These are phyloP conservation scores for Raffaelea deltoideospora DNA, from an alignment of 2,329 filamentous ascomycete species.

Conservation along the genomic window DNA sequence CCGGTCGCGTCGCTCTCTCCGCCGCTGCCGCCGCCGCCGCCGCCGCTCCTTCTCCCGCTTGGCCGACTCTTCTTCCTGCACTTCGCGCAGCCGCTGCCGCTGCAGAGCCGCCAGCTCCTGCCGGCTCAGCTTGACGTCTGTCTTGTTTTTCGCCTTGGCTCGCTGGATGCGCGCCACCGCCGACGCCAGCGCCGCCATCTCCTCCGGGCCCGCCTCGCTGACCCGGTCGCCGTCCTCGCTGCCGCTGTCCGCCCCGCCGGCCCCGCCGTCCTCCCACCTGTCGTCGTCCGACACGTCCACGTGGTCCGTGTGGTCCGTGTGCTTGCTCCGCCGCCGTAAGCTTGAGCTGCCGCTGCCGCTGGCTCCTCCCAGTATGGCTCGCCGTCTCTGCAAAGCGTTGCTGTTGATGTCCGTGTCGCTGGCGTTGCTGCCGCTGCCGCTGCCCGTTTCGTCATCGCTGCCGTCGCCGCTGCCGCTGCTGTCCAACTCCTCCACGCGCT, in stretches of 20 bases:
- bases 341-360: slow-evolving; percentile 21
- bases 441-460: slow-evolving; percentile 30
- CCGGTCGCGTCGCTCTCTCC: slow-evolving; percentile 28
- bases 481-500: slow-evolving; percentile 53
- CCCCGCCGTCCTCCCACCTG: slow-evolving; percentile 31
- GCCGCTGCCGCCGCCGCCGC: slow-evolving; percentile 11
- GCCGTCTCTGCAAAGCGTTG: background rate
- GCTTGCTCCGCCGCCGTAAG: slow-evolving; percentile 12
- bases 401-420: background rate
- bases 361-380: too few relatives aligned
- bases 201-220: slow-evolving; percentile 24
- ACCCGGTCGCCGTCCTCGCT: slow-evolving; percentile 28
- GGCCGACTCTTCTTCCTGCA: slow-evolving; percentile 32
- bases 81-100: slow-evolving; percentile 45
- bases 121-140: slow-evolving; percentile 64
- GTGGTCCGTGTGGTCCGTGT: slow-evolving; percentile 1
- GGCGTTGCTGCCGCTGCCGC: slow-evolving; percentile 29
- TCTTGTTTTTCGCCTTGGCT: slow-evolving; percentile 60
- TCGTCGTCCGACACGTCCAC: slow-evolving; percentile 25
- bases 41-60: too few relatives aligned
- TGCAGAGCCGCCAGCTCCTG: slow-evolving; percentile 72
- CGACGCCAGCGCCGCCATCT: slow-evolving; percentile 61
- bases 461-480: slow-evolving; percentile 39
- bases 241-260: slow-evolving; percentile 25
- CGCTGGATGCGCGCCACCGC: slow-evolving; percentile 68